Evolutionary conservation across 192 early-diverging fungal genomes (phyloP), one percentile per base, ranked within the genome.

Genomic region (Thamnidium elegans): DNA sequence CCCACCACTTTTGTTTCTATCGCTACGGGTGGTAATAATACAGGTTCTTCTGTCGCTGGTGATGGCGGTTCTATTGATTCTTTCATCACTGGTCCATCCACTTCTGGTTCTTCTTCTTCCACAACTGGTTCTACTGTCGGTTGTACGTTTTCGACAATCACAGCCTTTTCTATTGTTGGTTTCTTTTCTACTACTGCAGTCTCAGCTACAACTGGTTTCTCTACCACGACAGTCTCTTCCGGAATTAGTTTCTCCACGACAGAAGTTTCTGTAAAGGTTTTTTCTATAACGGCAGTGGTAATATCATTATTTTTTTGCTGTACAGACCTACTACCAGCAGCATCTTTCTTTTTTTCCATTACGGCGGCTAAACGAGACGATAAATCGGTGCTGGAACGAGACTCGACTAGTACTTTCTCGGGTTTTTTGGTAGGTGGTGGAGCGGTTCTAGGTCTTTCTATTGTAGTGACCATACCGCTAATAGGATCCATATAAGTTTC

Each of bases 401-500:
- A 66, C 66, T 26, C 62, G 56, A 23, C 20, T 15, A 34, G 14
- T n/a, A 36, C 32, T 56, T 26, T 39, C 44, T 30, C 8, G 14
- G 44, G 4, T 1, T 62, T 58, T 10, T 55, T 56, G 7, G 60
- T 52, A 34, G 75, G 19, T 48, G 46, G 14, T 2, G 46, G 8
- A 17, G 6, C 60, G 51, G 20, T 66, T n/a, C 60, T 68, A n/a
- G 63, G 46, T 50, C 62, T 51, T 42, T 61, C 68, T 10, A 72
- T 52, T 4, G 75, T 82, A 0, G 75, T 79, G 15, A 82, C 74
- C 70, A 77, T 77, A 7, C 80, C 80, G 21, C 63, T 82, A 53
- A 79, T 73, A 6, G 80, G 78, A 71, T 82, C 80, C n/a, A 82
- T 55, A 1, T 70, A 77, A 1, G 74, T 75, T 39, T 75, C 73